A percentile compares a stretch with the other conserved stretches of the same genome.
phyloP scores from a whole-genome alignment of 2,329 filamentous ascomycete genomes.

The Diaporthe vaccinii region DNA sequence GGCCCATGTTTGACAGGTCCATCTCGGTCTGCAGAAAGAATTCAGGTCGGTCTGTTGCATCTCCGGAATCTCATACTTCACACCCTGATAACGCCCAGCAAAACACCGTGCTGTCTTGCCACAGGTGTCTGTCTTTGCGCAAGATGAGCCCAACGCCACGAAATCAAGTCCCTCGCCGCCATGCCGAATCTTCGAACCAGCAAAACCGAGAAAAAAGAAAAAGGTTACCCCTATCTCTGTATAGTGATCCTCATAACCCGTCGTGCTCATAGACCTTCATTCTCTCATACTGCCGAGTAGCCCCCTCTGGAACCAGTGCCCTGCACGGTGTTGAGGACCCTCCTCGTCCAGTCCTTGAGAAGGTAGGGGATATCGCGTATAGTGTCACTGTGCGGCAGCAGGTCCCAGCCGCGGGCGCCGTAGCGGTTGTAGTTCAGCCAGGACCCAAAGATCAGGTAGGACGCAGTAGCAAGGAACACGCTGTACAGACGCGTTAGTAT shows the following conservation, averaged over 20 bases:
- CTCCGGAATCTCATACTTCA: background rate
- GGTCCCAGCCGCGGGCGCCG: conserved; percentile 93
- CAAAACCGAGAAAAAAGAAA: background rate
- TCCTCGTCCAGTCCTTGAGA: conserved; percentile 86
- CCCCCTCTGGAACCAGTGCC: conserved; percentile 87
- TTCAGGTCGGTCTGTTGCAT: background rate
- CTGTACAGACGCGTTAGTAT: conserved; percentile 60
- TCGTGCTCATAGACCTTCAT: conserved; percentile 1
- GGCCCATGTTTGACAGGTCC: background rate
- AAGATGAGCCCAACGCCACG: conserved; percentile 22
- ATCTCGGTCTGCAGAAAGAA: background rate
- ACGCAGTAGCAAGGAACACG: conserved; percentile 84
- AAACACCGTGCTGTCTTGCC: conserved; percentile 1
- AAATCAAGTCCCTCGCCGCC: conserved; percentile 33
- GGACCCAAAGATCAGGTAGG: conserved; percentile 97
- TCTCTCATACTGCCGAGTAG: conserved; percentile 85
- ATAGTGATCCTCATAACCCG: background rate
- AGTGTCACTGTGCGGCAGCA: conserved; percentile 91
- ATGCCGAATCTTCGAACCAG: conserved; percentile 34
- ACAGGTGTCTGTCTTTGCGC: conserved; percentile 11
- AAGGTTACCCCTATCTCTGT: background rate
- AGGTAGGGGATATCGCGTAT: conserved; percentile 94
- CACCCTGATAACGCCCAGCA: background rate
- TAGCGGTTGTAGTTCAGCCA: conserved; percentile 99
- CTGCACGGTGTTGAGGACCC: conserved; percentile 86